These are phyloP conservation scores for Albizia julibrissin DNA, from an alignment of 306 rosid species.

Conservation along the genomic window DNA sequence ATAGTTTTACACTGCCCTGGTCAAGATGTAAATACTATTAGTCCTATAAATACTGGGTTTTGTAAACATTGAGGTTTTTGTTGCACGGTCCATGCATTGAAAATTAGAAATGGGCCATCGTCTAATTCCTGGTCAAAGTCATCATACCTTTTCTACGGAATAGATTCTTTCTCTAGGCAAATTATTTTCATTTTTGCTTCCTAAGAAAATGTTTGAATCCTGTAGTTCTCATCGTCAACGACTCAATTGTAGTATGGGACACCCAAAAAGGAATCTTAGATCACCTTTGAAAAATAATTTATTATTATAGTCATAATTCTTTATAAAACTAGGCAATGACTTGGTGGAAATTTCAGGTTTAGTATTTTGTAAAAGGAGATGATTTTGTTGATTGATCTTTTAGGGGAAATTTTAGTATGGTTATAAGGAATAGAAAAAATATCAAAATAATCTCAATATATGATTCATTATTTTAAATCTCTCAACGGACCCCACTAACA, in stretches of 20 bases:
- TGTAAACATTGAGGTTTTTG: not conserved
- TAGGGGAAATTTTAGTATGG: too few species aligned
- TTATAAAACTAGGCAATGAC: too few species aligned
- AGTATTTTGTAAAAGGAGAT: not conserved
- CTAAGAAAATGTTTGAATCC: not conserved
- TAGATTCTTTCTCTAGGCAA: not conserved
- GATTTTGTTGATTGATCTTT: not conserved
- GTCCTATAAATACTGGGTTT: not conserved
- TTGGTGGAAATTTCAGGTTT: not conserved
- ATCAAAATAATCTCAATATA: too few species aligned
- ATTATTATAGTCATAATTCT: too few species aligned
- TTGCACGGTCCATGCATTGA: not conserved
- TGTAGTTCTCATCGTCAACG: not conserved
- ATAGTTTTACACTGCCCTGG: not conserved
- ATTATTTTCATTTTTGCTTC: not conserved
- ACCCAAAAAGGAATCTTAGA: not conserved
- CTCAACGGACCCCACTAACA: too few species aligned
- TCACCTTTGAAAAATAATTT: not conserved
- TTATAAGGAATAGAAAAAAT: too few species aligned
- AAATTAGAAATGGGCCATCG: not conserved
- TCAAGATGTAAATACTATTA: not conserved
- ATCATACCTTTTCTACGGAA: not conserved
- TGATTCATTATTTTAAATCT: too few species aligned
- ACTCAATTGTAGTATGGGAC: not conserved
- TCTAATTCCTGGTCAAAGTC: not conserved